Percentiles rank a stretch among this genome's conserved stretches.
Evolutionary conservation across 139 green algal genomes (phyloP).

Genomic region (Microglena sp.): DNA sequence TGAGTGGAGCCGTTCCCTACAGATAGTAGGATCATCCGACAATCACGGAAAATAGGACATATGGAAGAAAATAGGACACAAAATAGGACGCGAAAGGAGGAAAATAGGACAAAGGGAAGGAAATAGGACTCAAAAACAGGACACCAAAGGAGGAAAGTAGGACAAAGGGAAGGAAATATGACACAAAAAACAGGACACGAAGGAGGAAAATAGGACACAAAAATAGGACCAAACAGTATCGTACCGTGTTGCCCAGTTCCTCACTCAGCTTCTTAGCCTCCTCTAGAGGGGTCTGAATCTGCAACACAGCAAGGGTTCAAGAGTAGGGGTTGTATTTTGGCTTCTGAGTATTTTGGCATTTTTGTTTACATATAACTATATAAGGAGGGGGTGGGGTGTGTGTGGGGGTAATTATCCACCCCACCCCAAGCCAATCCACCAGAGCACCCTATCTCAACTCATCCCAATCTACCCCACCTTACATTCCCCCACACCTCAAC

Average conservation of each 20-base stretch:
- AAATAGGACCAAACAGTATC: neutral
- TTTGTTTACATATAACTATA: neutral
- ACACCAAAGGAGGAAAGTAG: no score
- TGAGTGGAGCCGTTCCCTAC: no score
- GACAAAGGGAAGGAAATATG: no score
- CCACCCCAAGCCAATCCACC: neutral
- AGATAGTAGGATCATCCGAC: no score
- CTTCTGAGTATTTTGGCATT: neutral
- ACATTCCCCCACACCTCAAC: neutral
- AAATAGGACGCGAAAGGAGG: no score
- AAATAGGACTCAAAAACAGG: no score
- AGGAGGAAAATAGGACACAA: no score
- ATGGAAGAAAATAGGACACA: no score
- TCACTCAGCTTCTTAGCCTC: conserved; percentile 66
- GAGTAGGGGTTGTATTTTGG: no score
- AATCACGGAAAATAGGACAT: no score
- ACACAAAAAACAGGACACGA: no score
- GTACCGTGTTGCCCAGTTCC: conserved; percentile 40
- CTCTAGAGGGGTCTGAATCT: conserved; percentile 79
- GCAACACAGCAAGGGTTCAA: conserved; percentile 3
- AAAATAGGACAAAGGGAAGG: no score
- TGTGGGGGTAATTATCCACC: conserved; percentile 1
- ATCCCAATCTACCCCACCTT: neutral
- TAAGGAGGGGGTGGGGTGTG: neutral
- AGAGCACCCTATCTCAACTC: neutral